A percentile compares a stretch with the other conserved stretches of the same genome.
Evolutionary conservation across 75 land plant species (phyloP).

Genomic region (Selaginella tamariscina): DNA sequence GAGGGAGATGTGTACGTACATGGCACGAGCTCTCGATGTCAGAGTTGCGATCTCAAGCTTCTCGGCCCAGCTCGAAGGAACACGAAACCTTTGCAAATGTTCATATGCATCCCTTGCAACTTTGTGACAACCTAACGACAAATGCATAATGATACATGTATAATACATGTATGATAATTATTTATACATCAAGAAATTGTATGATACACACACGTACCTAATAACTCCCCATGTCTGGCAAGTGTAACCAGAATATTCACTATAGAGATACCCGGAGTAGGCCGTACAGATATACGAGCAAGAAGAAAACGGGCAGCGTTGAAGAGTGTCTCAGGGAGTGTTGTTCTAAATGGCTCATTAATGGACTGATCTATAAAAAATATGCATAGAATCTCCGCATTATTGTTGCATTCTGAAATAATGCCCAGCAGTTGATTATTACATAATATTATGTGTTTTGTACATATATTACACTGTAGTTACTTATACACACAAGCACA

Average conservation of each 20-base stretch:
- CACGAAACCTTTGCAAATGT: constrained; percentile 18
- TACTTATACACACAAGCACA: not conserved
- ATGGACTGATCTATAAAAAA: constrained; percentile 30
- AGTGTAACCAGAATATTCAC: constrained; percentile 33
- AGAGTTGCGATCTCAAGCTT: constrained; percentile 28
- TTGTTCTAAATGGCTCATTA: constrained; percentile 30
- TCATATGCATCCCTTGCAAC: constrained; percentile 26
- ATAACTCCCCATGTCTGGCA: constrained; percentile 29
- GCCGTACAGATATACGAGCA: constrained; percentile 14
- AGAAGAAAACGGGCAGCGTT: constrained; percentile 26
- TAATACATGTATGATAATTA: not conserved
- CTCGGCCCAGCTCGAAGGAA: constrained; percentile 32
- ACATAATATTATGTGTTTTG: no score
- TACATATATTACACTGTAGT: no score
- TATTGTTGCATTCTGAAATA: not conserved
- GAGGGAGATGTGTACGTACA: no score
- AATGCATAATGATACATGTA: not conserved
- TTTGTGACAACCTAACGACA: constrained; percentile 25
- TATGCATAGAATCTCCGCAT: constrained; percentile 16
- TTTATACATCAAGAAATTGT: not conserved
- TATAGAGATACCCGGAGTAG: constrained; percentile 22
- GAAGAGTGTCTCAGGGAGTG: constrained; percentile 32
- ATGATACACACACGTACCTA: constrained; percentile 18
- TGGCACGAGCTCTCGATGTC: constrained; percentile 21
- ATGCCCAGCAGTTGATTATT: no score